Base-by-base conservation (phyloP, 2,329 filamentous ascomycete species). In the Paraconiothyrium sp. region DNA sequence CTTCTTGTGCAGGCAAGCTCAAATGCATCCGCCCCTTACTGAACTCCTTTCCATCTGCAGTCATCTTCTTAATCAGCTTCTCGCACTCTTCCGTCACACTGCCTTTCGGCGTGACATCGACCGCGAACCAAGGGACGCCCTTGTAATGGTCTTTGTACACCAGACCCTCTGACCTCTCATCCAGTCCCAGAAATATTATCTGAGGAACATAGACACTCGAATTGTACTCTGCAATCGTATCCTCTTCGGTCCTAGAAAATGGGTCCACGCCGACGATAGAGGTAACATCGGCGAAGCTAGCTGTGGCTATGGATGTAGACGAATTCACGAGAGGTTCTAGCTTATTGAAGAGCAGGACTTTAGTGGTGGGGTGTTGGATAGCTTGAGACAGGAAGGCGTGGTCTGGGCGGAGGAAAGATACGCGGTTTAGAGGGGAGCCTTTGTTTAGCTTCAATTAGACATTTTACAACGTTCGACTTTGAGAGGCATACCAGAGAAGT, bases 61-160 rank as follows among this genome's bases (percentile, higher is more conserved):
- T 86, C 66, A 89, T 78, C 3, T 79, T 80, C 58, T 86, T 81
- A 37, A 91, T 84, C 7, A 94, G 81, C 32, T 81, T 81, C 60
- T 87, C 86, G 0, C 89, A 89, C 47, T 86, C 86, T 2, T 89
- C 87, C 60, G 86, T 87, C 39, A 89, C 81, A 3, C 83, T 83
- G 1, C 86, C 89, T 64, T 85, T 88, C 0, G 93, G 90, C 3
- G 94, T 96, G 22, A 97, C 86, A 76, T 98, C 95, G 13, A 99
- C 78, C 1, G 94, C 94, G 75, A 98, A 99, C 80, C 89, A 96
- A 1, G 95, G 94, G 52, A 86, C 85, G 3, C 94, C 95, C 37
- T 84, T 86, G 76, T 97, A 96, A 56, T 84, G 83, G 51, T 88
- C 88, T 62, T 88, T 89, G 72, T 90, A 90, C 61, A 83, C 73